A percentile compares a stretch with the other conserved stretches of the same genome.
Evolutionary conservation across 768 basidiomycete species (phyloP).

Genomic region (Amanita rimosa): DNA sequence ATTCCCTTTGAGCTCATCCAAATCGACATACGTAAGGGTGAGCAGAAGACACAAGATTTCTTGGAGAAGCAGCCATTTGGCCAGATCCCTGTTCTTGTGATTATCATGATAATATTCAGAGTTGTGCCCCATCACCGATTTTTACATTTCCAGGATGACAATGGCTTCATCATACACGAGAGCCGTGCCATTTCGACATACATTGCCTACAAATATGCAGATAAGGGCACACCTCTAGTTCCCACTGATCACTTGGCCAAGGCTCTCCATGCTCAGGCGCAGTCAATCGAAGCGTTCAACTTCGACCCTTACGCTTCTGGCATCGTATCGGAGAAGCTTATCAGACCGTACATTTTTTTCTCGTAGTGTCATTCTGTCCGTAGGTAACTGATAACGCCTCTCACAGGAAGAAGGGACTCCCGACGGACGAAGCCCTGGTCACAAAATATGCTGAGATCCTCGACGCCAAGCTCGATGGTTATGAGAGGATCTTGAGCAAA

Average conservation of each 20-base stretch:
- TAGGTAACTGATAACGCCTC: slow-evolving; percentile 38
- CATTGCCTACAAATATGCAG: slow-evolving; percentile 32
- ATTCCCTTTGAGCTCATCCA: slow-evolving; percentile 36
- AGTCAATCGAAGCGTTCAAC: slow-evolving; percentile 38
- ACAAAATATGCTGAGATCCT: slow-evolving; percentile 17
- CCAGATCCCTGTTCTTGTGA: slow-evolving; percentile 22
- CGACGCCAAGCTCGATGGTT: slow-evolving; percentile 34
- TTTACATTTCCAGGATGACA: slow-evolving; percentile 38
- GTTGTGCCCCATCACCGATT: neutral
- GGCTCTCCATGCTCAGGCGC: slow-evolving; percentile 36
- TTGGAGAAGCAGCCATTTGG: slow-evolving; percentile 41
- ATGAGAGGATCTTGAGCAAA: slow-evolving; percentile 45
- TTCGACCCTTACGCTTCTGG: slow-evolving; percentile 38
- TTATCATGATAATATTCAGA: neutral
- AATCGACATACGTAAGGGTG: slow-evolving; percentile 24
- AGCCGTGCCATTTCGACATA: slow-evolving; percentile 42
- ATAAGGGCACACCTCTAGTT: slow-evolving; percentile 29
- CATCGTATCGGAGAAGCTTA: slow-evolving; percentile 34
- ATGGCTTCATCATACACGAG: slow-evolving; percentile 52
- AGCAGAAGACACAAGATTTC: slow-evolving; percentile 28
- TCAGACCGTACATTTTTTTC: slow-evolving; percentile 29
- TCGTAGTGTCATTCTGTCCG: neutral
- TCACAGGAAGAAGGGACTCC: slow-evolving; percentile 20
- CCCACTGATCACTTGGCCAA: slow-evolving; percentile 17
- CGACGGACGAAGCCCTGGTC: slow-evolving; percentile 20